These are phyloP conservation scores for Ophiosphaerella korrae DNA, from an alignment of 2,329 filamentous ascomycete species.

Conservation along the genomic window DNA sequence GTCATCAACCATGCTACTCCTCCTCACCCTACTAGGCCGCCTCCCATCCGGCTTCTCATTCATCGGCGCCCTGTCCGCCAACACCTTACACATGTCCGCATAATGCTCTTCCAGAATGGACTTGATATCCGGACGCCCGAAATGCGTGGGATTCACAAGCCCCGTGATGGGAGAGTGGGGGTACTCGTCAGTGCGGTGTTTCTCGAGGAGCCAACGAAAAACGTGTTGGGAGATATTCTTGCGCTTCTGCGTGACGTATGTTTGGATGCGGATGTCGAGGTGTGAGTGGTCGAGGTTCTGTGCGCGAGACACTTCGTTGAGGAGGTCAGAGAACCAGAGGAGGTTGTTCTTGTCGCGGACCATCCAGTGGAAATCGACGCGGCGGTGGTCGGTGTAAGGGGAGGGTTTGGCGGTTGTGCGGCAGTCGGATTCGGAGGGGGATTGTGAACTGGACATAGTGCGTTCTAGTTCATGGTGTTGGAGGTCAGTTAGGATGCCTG, in stretches of 20 bases:
- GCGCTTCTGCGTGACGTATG: slow-evolving; percentile 62
- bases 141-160: slow-evolving; percentile 59
- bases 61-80: slow-evolving; percentile 17
- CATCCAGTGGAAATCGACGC: slow-evolving; percentile 66
- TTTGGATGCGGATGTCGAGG: slow-evolving; percentile 61
- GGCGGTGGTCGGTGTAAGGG: slow-evolving; percentile 50
- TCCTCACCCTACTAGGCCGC: slow-evolving; percentile 8
- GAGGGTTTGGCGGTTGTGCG: slow-evolving; percentile 10
- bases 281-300: slow-evolving; percentile 41
- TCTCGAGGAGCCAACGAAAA: slow-evolving; percentile 62
- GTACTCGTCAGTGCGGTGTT: slow-evolving; percentile 58
- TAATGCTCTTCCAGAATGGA: slow-evolving; percentile 61
- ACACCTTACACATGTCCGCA: slow-evolving; percentile 54
- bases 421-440: slow-evolving; percentile 10
- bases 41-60: slow-evolving; percentile 27
- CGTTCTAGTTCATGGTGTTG: slow-evolving; percentile 53
- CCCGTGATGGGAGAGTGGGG: slow-evolving; percentile 61
- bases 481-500: slow-evolving; percentile 61
- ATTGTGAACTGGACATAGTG: slow-evolving; percentile 18
- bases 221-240: slow-evolving; percentile 60
- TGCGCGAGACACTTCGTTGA: slow-evolving; percentile 53
- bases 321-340: slow-evolving; percentile 62
- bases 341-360: slow-evolving; percentile 63
- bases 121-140: slow-evolving; percentile 61
- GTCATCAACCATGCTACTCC: slow-evolving; percentile 13